These are phyloP conservation scores for Trichoderma arundinaceum DNA, from an alignment of 2,329 filamentous ascomycete genomes.

Conservation along the genomic window DNA sequence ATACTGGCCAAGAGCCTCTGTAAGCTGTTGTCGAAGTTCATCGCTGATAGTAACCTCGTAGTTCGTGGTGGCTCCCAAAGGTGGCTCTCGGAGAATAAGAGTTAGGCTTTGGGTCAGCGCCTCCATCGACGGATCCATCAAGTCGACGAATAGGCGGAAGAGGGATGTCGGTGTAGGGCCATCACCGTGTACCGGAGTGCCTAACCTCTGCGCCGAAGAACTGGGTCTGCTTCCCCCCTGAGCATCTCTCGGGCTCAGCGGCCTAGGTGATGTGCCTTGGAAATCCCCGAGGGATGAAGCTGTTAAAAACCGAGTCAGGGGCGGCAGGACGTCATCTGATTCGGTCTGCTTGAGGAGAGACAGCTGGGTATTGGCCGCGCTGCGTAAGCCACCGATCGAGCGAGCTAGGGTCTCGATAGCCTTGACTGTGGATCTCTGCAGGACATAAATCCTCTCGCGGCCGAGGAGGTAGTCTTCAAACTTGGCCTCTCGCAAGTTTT, in stretches of 20 bases:
- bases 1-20: slow-evolving; percentile 76
- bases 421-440: slow-evolving; percentile 77
- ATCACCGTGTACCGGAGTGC: slow-evolving; percentile 29
- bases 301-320: slow-evolving; percentile 16
- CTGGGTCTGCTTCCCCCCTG: slow-evolving; percentile 1
- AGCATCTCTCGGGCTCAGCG: background rate
- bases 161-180: slow-evolving; percentile 69
- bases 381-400: slow-evolving; percentile 83
- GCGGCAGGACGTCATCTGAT: background rate
- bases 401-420: slow-evolving; percentile 83
- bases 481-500: slow-evolving; percentile 79
- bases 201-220: slow-evolving; percentile 7
- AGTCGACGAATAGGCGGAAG: slow-evolving; percentile 83
- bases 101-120: slow-evolving; percentile 83
- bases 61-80: slow-evolving; percentile 58
- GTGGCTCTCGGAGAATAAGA: slow-evolving; percentile 80
- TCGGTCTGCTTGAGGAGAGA: slow-evolving; percentile 70
- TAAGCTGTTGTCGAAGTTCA: slow-evolving; percentile 75
- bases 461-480: slow-evolving; percentile 82
- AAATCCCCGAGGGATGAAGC: slow-evolving; percentile 25
- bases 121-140: slow-evolving; percentile 87
- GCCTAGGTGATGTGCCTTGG: slow-evolving; percentile 9
- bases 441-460: slow-evolving; percentile 73
- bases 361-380: slow-evolving; percentile 85
- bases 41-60: slow-evolving; percentile 67